phyloP scores from a whole-genome alignment of 2,329 filamentous ascomycete genomes.

The Colletotrichum tanaceti region DNA sequence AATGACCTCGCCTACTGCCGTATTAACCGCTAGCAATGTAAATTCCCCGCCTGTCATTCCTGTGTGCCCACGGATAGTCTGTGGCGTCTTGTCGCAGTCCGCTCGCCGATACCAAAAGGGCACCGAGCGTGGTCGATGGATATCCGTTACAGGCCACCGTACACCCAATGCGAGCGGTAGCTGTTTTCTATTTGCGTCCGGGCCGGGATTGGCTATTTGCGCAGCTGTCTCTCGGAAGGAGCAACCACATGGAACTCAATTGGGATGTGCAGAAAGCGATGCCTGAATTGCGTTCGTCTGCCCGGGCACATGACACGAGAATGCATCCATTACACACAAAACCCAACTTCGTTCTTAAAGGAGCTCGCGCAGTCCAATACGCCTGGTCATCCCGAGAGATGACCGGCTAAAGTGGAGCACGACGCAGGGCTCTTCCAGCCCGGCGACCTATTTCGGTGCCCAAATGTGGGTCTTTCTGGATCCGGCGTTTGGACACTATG shows the following conservation, averaged over 20 bases:
- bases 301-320: not conserved
- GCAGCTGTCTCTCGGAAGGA: not conserved
- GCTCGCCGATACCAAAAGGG: no score
- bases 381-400: not conserved
- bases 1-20: constrained; percentile 29
- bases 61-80: not conserved
- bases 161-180: not conserved
- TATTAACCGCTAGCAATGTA: constrained; percentile 5
- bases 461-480: not conserved
- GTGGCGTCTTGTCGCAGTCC: not conserved
- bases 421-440: no score
- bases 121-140: not conserved
- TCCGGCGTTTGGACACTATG: fast-evolving
- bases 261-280: not conserved
- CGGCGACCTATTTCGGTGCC: no score
- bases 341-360: not conserved
- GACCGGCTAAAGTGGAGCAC: not conserved
- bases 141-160: no score
- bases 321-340: not conserved
- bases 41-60: not conserved
- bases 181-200: not conserved
- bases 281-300: not conserved
- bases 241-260: not conserved
- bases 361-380: not conserved
- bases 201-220: not conserved